Conservation (phyloP, 768 basidiomycete species). For the Cubamyces lactineus region DNA sequence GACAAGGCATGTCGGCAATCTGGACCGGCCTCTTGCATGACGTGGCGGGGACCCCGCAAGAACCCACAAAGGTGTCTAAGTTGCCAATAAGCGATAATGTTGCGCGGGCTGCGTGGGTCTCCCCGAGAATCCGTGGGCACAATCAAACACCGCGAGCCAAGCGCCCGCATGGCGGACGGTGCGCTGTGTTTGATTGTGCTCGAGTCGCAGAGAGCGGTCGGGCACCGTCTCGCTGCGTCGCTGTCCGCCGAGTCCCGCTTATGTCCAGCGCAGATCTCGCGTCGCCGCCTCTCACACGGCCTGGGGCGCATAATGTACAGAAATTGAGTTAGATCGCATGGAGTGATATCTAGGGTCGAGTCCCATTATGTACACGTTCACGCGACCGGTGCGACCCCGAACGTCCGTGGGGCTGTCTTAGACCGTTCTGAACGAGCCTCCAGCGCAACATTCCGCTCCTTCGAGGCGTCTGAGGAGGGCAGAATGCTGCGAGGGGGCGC, state of each 20-base stretch:
- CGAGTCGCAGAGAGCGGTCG: neutral
- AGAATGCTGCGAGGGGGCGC: neutral
- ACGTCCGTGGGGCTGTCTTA: conserved; percentile 15
- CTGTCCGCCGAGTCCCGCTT: neutral
- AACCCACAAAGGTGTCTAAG: neutral
- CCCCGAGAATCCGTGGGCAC: neutral
- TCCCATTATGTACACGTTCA: conserved; percentile 25
- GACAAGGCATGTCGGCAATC: conserved; percentile 8
- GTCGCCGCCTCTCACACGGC: neutral
- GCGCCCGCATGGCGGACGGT: neutral
- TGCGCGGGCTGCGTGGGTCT: no score
- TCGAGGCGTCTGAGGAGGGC: neutral
- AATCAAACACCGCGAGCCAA: conserved; percentile 10
- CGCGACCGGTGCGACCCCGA: conserved; percentile 24
- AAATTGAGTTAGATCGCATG: conserved; percentile 24
- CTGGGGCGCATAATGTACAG: neutral
- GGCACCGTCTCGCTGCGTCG: neutral
- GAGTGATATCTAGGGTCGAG: conserved; percentile 24
- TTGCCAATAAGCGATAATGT: neutral
- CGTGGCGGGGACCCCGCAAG: conserved; percentile 19
- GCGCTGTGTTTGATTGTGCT: neutral
- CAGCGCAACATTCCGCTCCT: conserved; percentile 1
- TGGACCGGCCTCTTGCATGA: conserved; percentile 10
- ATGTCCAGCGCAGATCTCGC: conserved; percentile 1
- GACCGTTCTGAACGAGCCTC: neutral